Conservation (phyloP, 768 basidiomycete species). For the Trametopsis cervina region DNA sequence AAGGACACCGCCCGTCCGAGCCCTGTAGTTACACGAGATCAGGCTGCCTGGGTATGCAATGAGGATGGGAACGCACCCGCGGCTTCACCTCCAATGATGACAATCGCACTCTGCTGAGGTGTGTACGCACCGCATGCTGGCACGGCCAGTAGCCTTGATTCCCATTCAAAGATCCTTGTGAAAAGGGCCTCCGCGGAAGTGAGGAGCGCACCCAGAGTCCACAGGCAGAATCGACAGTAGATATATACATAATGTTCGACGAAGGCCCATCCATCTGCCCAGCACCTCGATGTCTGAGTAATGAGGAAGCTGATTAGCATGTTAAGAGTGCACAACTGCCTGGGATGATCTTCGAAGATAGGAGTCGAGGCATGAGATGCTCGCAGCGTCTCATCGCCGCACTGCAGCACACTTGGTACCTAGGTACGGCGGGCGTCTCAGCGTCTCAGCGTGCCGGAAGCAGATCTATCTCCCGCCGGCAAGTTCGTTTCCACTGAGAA, state of each 20-base stretch:
- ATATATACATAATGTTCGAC: constrained; percentile 4
- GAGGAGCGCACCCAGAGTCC: constrained; percentile 10
- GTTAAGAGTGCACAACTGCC: not conserved
- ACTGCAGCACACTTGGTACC: too few species aligned
- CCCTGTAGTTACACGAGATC: constrained; percentile 15
- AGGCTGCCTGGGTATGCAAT: not conserved
- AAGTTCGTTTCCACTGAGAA: not conserved
- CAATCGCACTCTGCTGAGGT: constrained; percentile 23
- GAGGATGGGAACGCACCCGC: constrained; percentile 17
- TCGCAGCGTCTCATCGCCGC: too few species aligned
- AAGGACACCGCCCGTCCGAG: constrained; percentile 24
- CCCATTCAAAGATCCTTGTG: constrained; percentile 11
- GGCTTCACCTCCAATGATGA: constrained; percentile 25
- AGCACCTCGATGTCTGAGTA: not conserved
- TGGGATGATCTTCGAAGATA: too few species aligned
- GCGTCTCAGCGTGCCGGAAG: too few species aligned
- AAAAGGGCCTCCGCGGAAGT: constrained; percentile 11
- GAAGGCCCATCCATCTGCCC: not conserved
- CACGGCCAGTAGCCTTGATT: constrained; percentile 10
- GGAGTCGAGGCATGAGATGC: too few species aligned
- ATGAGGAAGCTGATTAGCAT: not conserved
- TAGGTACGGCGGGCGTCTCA: too few species aligned
- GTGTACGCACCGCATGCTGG: constrained; percentile 19
- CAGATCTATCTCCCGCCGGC: too few species aligned
- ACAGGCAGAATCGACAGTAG: constrained; percentile 10